Base-by-base conservation (phyloP, 192 early-diverging fungal genomes). In the Lunasporangiospora selenospora region DNA sequence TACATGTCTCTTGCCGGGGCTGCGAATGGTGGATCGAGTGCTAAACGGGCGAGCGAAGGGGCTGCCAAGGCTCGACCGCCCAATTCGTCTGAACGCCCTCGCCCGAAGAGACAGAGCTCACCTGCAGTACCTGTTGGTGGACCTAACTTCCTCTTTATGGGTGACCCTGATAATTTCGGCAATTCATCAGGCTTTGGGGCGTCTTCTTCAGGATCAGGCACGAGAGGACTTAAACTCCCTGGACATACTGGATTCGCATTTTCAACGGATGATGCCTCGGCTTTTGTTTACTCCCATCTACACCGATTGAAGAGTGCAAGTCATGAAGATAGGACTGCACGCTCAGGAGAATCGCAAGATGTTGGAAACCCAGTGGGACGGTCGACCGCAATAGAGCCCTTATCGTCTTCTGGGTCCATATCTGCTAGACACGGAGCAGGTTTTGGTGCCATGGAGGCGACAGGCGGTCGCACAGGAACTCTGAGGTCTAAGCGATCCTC, bases 211-310 rank as follows among this genome's bases (percentile, higher is more conserved):
- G 42, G 50, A 34, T 10, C 16, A 16, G 54, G 41, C 3, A 19
- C 30, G 4, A n/a, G 47, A 9, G 6, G 24, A 5, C 32, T 44
- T 21, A 45, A 56, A 36, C 50, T 57, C 37, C 26, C 46, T 47
- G 67, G 52, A 0, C 60, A 73, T 26, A 62, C 59, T n/a, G 69
- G 69, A 39, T 73, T 73, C 19, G 69, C 69, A 0, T 73, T 73
- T 30, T 73, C 69, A 16, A 51, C 69, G 3, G 69, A 73, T n/a
- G 69, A 73, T 52, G 69, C 69, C 10, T 73, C 69, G 30, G 69
- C 69, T 0, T 73, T 73, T 53, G 69, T 73, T 33, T 73, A 73
- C 34, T 73, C 69, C 18, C 69, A 73, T 37, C 19, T 73, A 38
- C 62, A 47, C 49, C 53, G 69, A 24, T 53, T 73, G 1, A 59